phyloP scores from a whole-genome alignment of 2,329 filamentous ascomycete species.

The Hypoxylon sp. region DNA sequence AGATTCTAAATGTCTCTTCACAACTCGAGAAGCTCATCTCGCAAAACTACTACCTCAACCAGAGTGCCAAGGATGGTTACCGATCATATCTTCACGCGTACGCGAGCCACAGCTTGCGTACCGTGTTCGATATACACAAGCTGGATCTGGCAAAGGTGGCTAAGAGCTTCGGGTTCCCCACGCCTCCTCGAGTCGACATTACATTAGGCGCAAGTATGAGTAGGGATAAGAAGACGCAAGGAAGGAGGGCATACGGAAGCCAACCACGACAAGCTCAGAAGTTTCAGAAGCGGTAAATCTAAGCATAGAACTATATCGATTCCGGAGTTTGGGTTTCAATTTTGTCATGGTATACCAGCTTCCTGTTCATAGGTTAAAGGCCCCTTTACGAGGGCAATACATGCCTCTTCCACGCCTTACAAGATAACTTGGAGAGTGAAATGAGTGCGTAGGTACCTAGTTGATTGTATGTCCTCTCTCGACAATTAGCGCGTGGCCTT shows the following conservation, averaged over 20 bases:
- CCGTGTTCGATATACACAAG: conserved; percentile 87
- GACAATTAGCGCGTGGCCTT: conserved; percentile 64
- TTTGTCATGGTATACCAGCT: conserved; percentile 35
- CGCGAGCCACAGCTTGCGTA: conserved; percentile 83
- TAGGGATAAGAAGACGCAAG: conserved; percentile 74
- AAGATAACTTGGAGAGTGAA: conserved; percentile 8
- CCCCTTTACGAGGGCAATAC: conserved; percentile 10
- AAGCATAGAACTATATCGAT: background rate
- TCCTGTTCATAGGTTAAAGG: conserved; percentile 11
- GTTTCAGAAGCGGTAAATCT: conserved; percentile 57
- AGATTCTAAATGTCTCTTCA: conserved; percentile 89
- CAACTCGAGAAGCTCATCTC: conserved; percentile 94
- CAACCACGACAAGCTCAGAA: conserved; percentile 75
- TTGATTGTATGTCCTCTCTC: conserved; percentile 66
- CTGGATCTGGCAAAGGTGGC: conserved; percentile 86
- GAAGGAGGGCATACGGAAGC: conserved; percentile 79
- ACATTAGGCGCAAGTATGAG: conserved; percentile 81
- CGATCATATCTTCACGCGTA: conserved; percentile 95
- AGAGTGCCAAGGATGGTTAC: conserved; percentile 82
- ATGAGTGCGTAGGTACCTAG: conserved; percentile 33
- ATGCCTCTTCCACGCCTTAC: conserved; percentile 1
- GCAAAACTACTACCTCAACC: conserved; percentile 97
- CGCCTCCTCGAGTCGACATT: conserved; percentile 83
- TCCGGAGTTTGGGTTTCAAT: conserved; percentile 27
- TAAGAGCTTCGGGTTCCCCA: conserved; percentile 83